Conservation (phyloP, 2,329 filamentous ascomycete species). For the Calonectria pseudoreteaudii region DNA sequence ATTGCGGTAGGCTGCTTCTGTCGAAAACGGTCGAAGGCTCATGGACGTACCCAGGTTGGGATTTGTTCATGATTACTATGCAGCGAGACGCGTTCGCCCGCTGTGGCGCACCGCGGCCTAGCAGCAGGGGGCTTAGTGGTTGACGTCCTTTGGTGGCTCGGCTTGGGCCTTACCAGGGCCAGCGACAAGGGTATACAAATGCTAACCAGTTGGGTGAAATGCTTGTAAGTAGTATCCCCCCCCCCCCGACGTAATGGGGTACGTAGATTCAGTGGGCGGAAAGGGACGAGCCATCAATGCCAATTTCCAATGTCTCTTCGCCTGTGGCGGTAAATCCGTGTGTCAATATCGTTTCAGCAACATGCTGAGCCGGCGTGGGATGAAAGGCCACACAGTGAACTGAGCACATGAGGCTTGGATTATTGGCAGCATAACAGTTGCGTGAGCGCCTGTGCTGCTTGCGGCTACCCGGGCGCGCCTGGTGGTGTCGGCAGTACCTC, state of each 20-base stretch:
- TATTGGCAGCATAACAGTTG: neutral
- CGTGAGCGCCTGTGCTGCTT: neutral
- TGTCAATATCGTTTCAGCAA: constrained; percentile 22
- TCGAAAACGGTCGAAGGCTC: neutral
- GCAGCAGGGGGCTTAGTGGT: constrained; percentile 16
- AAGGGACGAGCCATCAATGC: neutral
- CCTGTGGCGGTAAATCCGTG: neutral
- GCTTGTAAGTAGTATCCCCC: neutral
- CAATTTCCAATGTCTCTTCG: neutral
- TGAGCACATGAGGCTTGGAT: neutral
- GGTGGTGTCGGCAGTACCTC: neutral
- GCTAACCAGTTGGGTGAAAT: neutral
- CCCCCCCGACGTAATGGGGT: neutral
- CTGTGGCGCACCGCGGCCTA: constrained; percentile 13
- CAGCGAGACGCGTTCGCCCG: constrained; percentile 11
- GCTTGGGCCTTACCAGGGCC: constrained; percentile 5
- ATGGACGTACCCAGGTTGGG: neutral
- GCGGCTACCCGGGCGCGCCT: neutral
- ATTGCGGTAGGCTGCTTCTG: constrained; percentile 3
- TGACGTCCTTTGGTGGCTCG: constrained; percentile 42
- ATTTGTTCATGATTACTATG: constrained; percentile 4
- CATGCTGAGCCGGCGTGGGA: neutral
- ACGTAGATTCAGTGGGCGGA: neutral
- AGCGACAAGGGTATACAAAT: neutral
- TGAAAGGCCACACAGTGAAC: neutral